Evolutionary conservation across 352 stramenopile genomes (phyloP).

Genomic region (Thraustotheca clavata): DNA sequence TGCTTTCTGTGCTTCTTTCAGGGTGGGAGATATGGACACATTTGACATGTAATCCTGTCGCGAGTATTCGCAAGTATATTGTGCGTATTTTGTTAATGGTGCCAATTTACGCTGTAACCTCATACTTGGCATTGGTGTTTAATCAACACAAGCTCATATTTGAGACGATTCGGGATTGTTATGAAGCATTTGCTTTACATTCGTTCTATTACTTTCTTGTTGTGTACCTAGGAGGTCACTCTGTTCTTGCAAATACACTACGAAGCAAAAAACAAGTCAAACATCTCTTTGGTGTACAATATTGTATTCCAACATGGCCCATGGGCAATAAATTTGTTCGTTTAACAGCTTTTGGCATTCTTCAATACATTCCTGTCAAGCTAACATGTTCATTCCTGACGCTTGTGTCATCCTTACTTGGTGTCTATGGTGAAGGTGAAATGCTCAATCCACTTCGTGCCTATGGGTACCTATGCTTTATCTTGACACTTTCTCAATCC

Average conservation of each 20-base stretch:
- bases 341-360: slow-evolving; percentile 87
- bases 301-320: slow-evolving; percentile 80
- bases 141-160: slow-evolving; percentile 87
- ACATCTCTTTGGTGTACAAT: slow-evolving; percentile 65
- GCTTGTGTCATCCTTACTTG: slow-evolving; percentile 72
- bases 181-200: slow-evolving; percentile 91
- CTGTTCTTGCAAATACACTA: slow-evolving; percentile 71
- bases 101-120: slow-evolving; percentile 88
- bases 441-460: slow-evolving; percentile 76
- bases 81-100: slow-evolving; percentile 93
- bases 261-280: slow-evolving; percentile 77
- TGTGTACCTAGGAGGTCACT: slow-evolving; percentile 77
- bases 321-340: slow-evolving; percentile 91
- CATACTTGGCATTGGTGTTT: slow-evolving; percentile 84
- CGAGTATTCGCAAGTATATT: slow-evolving; percentile 83
- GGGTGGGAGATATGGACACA: slow-evolving; percentile 86
- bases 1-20: slow-evolving; percentile 71
- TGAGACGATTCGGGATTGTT: slow-evolving; percentile 87
- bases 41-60: slow-evolving; percentile 74
- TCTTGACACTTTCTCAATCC: slow-evolving; percentile 84
- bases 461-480: slow-evolving; percentile 86
- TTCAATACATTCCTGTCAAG: slow-evolving; percentile 91
- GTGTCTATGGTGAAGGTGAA: slow-evolving; percentile 85
- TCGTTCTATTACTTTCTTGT: slow-evolving; percentile 92
- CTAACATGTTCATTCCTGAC: slow-evolving; percentile 81